Conservation (phyloP, 2,329 filamentous ascomycete genomes). For the Parafenestella ontariensis region DNA sequence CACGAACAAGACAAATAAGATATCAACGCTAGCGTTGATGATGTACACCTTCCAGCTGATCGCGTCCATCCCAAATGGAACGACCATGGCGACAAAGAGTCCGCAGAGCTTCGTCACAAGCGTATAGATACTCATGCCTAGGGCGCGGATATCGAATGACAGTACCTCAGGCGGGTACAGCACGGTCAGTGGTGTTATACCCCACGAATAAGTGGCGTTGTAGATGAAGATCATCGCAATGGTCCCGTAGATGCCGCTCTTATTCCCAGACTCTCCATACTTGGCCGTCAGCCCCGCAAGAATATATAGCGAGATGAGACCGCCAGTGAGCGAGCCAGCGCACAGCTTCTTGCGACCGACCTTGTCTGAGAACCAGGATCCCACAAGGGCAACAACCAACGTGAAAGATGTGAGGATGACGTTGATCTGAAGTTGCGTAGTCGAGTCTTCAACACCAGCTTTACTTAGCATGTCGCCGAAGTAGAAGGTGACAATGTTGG, state of each 20-base stretch:
- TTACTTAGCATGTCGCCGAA: slow-evolving; percentile 47
- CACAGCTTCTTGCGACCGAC: slow-evolving; percentile 38
- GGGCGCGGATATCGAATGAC: slow-evolving; percentile 38
- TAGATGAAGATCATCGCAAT: slow-evolving; percentile 31
- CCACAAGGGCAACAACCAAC: slow-evolving; percentile 43
- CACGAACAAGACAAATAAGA: slow-evolving; percentile 42
- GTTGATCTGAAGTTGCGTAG: slow-evolving; percentile 50
- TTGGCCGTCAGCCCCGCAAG: slow-evolving; percentile 19
- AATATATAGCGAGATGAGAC: slow-evolving; percentile 28
- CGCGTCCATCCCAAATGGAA: slow-evolving; percentile 35
- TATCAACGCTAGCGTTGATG: slow-evolving; percentile 24
- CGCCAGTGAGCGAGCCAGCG: slow-evolving; percentile 10
- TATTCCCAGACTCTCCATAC: slow-evolving; percentile 48
- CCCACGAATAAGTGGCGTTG: slow-evolving; percentile 43
- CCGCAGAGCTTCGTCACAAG: slow-evolving; percentile 22
- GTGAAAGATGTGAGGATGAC: slow-evolving; percentile 51
- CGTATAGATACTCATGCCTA: slow-evolving; percentile 25
- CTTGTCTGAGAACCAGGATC: slow-evolving; percentile 45
- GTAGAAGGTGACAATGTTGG: slow-evolving; percentile 49
- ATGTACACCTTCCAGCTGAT: slow-evolving; percentile 36
- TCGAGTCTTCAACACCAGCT: slow-evolving; percentile 47
- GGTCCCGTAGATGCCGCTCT: slow-evolving; percentile 49
- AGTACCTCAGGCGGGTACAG: slow-evolving; percentile 47
- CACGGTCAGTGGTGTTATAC: slow-evolving; percentile 41
- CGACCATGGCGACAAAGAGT: slow-evolving; percentile 45